A percentile compares a stretch with the other conserved stretches of the same genome.
phyloP scores from a whole-genome alignment of 208 protist species.

The Naegleria fowleri region DNA sequence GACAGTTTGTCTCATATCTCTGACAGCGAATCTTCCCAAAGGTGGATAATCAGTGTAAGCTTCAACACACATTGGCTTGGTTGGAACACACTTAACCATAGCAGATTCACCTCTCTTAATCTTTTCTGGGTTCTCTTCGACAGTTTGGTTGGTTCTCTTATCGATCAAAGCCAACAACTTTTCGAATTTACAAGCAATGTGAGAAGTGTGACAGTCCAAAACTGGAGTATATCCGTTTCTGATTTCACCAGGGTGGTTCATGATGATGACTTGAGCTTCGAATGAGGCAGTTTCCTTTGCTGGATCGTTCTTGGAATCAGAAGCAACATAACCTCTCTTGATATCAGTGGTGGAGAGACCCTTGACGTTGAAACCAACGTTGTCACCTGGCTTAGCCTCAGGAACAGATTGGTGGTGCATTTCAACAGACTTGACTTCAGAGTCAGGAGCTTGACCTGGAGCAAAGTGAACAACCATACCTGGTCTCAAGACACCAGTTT shows the following conservation, averaged over 20 bases:
- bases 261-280: slow-evolving; percentile 80
- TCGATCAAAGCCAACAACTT: slow-evolving; percentile 82
- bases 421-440: slow-evolving; percentile 48
- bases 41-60: slow-evolving; percentile 81
- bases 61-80: slow-evolving; percentile 88
- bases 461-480: slow-evolving; percentile 50
- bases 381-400: slow-evolving; percentile 49
- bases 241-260: slow-evolving; percentile 85
- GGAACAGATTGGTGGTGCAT: slow-evolving; percentile 45
- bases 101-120: slow-evolving; percentile 85
- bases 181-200: slow-evolving; percentile 82
- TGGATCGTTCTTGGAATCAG: slow-evolving; percentile 61
- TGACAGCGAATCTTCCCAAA: slow-evolving; percentile 88
- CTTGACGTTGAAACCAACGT: slow-evolving; percentile 84
- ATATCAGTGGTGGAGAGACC: slow-evolving; percentile 80
- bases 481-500: slow-evolving; percentile 53
- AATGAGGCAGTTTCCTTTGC: slow-evolving; percentile 60
- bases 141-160: slow-evolving; percentile 73
- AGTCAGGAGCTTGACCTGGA: slow-evolving; percentile 35
- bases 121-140: slow-evolving; percentile 71
- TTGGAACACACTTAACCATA: slow-evolving; percentile 71
- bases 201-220: slow-evolving; percentile 85
- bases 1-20: slow-evolving; percentile 88
- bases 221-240: slow-evolving; percentile 73
- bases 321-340: slow-evolving; percentile 65